Conservation (phyloP, 257 asterid species). For the Hygrophila difformis region DNA sequence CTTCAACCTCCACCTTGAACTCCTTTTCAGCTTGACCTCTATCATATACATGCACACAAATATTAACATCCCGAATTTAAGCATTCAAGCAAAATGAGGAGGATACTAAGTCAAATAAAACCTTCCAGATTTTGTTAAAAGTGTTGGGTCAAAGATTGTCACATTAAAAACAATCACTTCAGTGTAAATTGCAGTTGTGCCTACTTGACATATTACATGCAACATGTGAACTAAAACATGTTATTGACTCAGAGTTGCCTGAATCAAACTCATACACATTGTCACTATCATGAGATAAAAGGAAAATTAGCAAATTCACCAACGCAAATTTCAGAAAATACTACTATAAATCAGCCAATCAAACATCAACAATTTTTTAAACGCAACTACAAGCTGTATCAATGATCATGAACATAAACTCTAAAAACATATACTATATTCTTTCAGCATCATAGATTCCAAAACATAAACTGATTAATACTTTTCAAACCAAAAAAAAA, state of each 20-base stretch:
- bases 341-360: not conserved
- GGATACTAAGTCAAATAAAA: not conserved
- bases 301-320: not conserved
- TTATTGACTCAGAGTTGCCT: not conserved
- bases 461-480: not conserved
- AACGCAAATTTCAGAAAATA: not conserved
- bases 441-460: slow-evolving; percentile 2
- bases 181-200: not conserved
- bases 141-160: not conserved
- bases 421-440: slow-evolving; percentile 3
- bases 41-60: too few species aligned
- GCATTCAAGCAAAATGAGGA: slow-evolving; percentile 10
- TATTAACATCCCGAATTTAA: too few species aligned
- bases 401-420: too few species aligned
- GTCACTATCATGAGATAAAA: too few species aligned
- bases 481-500: not conserved
- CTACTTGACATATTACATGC: not conserved
- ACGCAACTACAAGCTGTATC: too few species aligned
- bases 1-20: slow-evolving; percentile 92
- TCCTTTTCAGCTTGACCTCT: slow-evolving; percentile 98
- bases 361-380: too few species aligned
- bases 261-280: too few species aligned
- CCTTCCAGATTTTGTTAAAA: not conserved
- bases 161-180: not conserved
- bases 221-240: slow-evolving; percentile 7